phyloP scores from a whole-genome alignment of 768 basidiomycete genomes.

The Albatrellus ellisii region DNA sequence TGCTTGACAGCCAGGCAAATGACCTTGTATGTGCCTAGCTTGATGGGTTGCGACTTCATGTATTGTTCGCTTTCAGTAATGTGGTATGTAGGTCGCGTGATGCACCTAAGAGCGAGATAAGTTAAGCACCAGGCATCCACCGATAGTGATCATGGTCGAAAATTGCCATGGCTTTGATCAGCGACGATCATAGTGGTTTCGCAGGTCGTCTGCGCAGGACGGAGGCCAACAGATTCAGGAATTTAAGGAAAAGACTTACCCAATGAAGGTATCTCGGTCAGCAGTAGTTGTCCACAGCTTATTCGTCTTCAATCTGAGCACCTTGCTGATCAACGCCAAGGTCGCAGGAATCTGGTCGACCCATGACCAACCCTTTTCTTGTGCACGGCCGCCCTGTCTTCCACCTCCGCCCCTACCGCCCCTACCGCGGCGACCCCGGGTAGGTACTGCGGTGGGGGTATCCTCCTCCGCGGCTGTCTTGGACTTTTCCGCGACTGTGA shows the following conservation, averaged over 20 bases:
- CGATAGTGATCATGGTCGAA: too few species aligned
- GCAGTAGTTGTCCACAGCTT: conserved; percentile 85
- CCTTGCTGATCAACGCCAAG: conserved; percentile 58
- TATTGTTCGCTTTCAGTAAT: conserved; percentile 77
- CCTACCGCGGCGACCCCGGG: conserved; percentile 41
- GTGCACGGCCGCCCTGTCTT: conserved; percentile 29
- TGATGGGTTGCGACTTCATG: conserved; percentile 71
- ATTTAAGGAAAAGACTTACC: conserved; percentile 31
- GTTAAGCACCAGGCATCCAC: too few species aligned
- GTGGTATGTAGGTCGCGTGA: conserved; percentile 80
- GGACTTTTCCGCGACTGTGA: conserved; percentile 65
- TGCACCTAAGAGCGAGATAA: conserved; percentile 57
- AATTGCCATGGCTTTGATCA: too few species aligned
- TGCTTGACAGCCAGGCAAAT: conserved; percentile 88
- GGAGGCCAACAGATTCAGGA: not conserved
- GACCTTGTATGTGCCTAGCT: conserved; percentile 69
- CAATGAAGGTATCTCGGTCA: conserved; percentile 78
- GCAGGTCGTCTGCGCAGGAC: too few species aligned
- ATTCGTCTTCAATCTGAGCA: conserved; percentile 53
- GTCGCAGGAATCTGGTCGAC: conserved; percentile 57
- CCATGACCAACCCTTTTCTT: conserved; percentile 54
- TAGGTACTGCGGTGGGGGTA: conserved; percentile 27
- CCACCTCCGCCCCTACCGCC: conserved; percentile 41
- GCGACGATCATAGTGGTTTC: too few species aligned
- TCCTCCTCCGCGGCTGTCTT: conserved; percentile 37